phyloP scores from a whole-genome alignment of 352 stramenopile genomes.

The Pseudoperonospora humuli region DNA sequence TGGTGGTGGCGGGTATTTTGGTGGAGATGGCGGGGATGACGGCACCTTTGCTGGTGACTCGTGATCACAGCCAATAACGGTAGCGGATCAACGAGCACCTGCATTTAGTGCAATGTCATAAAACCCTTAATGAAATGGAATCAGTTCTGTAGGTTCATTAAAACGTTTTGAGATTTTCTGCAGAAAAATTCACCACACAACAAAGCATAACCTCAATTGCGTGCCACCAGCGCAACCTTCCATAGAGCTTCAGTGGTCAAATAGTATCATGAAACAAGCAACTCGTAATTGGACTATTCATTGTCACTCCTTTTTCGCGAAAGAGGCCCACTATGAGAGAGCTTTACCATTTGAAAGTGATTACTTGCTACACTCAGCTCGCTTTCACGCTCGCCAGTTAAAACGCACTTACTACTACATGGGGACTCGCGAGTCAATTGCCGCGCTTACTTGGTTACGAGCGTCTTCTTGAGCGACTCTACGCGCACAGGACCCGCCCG shows the following conservation, averaged over 20 bases:
- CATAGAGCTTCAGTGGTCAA: no score
- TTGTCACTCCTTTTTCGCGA: slow-evolving; percentile 8
- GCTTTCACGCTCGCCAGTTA: no score
- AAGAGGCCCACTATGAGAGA: neutral
- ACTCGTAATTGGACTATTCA: slow-evolving; percentile 15
- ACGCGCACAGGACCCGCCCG: slow-evolving; percentile 43
- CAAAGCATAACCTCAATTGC: no score
- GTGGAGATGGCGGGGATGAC: slow-evolving; percentile 25
- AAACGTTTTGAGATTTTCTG: no score
- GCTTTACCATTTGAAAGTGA: neutral
- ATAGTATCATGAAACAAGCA: slow-evolving; percentile 6
- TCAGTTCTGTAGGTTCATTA: neutral
- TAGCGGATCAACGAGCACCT: neutral
- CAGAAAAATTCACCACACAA: neutral
- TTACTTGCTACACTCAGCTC: slow-evolving; percentile 12
- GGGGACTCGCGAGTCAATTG: slow-evolving; percentile 5
- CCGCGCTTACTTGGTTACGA: slow-evolving; percentile 29
- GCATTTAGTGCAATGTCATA: neutral
- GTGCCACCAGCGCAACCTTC: no score
- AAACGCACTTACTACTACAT: slow-evolving; percentile 12
- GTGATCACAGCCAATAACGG: slow-evolving; percentile 14
- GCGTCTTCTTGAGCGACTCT: slow-evolving; percentile 54
- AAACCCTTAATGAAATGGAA: neutral
- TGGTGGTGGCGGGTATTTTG: neutral
- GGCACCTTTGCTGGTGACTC: slow-evolving; percentile 48